These are phyloP conservation scores for Cercophora samala DNA, from an alignment of 495 filamentous ascomycete species.

Conservation along the genomic window DNA sequence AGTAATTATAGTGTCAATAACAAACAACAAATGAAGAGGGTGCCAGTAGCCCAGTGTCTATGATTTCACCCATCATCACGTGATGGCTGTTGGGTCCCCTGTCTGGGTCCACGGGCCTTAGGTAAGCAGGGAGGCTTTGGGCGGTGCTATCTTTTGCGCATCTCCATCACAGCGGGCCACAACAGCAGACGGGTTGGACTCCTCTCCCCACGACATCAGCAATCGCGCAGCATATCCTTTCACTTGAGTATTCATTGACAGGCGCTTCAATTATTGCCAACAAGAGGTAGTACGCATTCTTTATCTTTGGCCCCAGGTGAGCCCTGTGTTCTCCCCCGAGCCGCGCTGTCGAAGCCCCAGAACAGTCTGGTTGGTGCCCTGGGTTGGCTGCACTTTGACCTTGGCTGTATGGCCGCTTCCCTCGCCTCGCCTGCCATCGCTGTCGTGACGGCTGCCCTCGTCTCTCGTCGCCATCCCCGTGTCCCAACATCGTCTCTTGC, in stretches of 20 bases:
- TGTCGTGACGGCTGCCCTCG: slow-evolving; percentile 5
- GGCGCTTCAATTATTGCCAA: slow-evolving; percentile 26
- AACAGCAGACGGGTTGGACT: slow-evolving; percentile 20
- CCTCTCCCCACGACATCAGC: slow-evolving; percentile 4
- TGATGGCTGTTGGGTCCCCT: neutral
- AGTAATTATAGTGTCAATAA: no score
- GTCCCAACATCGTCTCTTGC: neutral
- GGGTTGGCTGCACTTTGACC: neutral
- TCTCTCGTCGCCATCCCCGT: neutral
- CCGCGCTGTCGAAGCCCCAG: neutral
- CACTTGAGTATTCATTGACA: slow-evolving; percentile 34
- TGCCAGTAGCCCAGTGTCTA: no score
- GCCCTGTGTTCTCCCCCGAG: slow-evolving; percentile 2
- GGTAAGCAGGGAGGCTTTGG: neutral
- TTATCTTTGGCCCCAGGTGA: slow-evolving; percentile 27
- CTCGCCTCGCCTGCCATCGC: neutral
- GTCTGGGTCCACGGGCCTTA: neutral
- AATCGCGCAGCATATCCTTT: slow-evolving; percentile 31
- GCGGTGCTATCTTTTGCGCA: neutral
- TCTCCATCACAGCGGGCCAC: slow-evolving; percentile 19
- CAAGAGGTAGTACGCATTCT: slow-evolving; percentile 26
- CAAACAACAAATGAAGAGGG: no score
- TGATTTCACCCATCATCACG: neutral
- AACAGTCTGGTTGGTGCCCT: neutral
- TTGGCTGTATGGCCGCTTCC: neutral